phyloP scores from a whole-genome alignment of 495 filamentous ascomycete species.

The Xylaria cubensis region DNA sequence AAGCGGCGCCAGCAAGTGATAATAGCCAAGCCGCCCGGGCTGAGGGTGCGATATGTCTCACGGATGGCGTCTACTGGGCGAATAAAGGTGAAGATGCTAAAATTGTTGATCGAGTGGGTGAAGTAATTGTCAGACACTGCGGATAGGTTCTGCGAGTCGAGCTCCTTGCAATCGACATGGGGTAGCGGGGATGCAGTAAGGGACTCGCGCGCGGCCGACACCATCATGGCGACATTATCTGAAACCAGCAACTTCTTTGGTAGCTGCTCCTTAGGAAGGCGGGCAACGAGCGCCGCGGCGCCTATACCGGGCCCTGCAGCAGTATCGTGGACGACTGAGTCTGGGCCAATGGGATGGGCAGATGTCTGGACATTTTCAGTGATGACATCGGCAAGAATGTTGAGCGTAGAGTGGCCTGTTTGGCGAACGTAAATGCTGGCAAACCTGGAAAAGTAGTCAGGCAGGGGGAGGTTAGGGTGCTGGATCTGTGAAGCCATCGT shows the following conservation, averaged over 20 bases:
- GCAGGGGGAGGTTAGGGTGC: constrained; percentile 35
- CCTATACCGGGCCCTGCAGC: constrained; percentile 46
- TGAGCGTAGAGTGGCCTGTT: constrained; percentile 41
- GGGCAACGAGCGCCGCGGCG: constrained; percentile 36
- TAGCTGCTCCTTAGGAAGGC: constrained; percentile 33
- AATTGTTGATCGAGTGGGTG: constrained; percentile 50
- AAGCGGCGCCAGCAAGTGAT: constrained; percentile 45
- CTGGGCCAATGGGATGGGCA: constrained; percentile 32
- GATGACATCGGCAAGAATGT: constrained; percentile 35
- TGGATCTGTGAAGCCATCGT: constrained; percentile 32
- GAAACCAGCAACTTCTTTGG: constrained; percentile 38
- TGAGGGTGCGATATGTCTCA: constrained; percentile 46
- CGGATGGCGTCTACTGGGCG: constrained; percentile 36
- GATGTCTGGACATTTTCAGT: constrained; percentile 33
- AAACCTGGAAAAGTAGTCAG: constrained; percentile 42
- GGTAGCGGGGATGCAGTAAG: constrained; percentile 30
- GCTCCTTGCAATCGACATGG: constrained; percentile 29
- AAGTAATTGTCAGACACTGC: constrained; percentile 38
- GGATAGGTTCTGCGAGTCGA: constrained; percentile 37
- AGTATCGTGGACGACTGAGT: constrained; percentile 44
- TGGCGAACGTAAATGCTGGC: constrained; percentile 37
- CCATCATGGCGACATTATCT: constrained; percentile 39
- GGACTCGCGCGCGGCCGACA: constrained; percentile 33
- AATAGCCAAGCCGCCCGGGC: constrained; percentile 42
- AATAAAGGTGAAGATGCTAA: constrained; percentile 44